A percentile compares a stretch with the other conserved stretches of the same genome.
These are phyloP conservation scores for Circinella umbellata DNA, from an alignment of 371 early-diverging fungal species.

Conservation along the genomic window DNA sequence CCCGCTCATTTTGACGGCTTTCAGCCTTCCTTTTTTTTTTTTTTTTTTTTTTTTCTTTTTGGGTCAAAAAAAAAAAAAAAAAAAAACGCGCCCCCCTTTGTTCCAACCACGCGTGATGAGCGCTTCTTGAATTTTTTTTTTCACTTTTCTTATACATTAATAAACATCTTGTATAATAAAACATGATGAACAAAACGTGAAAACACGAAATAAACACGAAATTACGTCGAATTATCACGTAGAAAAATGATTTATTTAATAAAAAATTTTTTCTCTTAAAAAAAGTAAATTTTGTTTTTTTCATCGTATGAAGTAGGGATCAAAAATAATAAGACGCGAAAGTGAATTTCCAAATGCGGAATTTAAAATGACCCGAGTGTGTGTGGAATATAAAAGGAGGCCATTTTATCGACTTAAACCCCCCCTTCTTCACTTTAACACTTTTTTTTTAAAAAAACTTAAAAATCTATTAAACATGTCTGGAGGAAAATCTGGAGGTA, in stretches of 20 bases:
- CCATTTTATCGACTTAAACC: background rate
- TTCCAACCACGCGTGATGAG: background rate
- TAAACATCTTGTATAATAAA: background rate
- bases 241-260: background rate
- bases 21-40: background rate
- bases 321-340: constrained; percentile 5
- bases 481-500: constrained; percentile 59
- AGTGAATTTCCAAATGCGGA: background rate
- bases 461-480: constrained; percentile 37
- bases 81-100: background rate
- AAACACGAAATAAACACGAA: constrained; percentile 29
- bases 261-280: constrained; percentile 14
- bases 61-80: constrained; percentile 1
- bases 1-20: background rate
- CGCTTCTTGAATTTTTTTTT: constrained; percentile 11
- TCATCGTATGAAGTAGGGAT: too few species aligned
- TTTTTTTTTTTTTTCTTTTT: background rate
- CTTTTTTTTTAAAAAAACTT: background rate
- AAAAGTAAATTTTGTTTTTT: too few species aligned
- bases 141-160: background rate
- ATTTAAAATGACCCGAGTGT: constrained; percentile 9
- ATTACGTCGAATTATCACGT: constrained; percentile 23
- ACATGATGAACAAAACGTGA: background rate
- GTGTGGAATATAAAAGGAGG: background rate
- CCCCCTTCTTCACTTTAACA: constrained; percentile 14